Conservation (phyloP, 805 yeast genomes). For the Saccharomyces paradoxus region DNA sequence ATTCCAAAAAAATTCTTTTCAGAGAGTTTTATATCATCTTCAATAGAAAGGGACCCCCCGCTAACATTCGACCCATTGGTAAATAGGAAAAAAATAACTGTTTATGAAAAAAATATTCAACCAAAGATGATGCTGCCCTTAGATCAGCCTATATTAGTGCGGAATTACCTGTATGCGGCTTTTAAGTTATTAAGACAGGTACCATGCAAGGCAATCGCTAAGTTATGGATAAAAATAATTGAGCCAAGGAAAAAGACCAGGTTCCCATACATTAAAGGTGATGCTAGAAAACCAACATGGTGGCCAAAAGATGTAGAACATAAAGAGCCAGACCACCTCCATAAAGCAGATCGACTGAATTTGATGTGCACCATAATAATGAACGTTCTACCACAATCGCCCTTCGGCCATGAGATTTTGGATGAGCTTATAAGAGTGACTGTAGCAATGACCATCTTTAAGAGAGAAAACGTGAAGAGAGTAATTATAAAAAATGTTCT, state of each 20-base stretch:
- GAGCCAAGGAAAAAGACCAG: conserved; percentile 61
- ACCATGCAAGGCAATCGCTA: conserved; percentile 54
- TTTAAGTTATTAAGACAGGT: conserved; percentile 41
- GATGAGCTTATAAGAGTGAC: conserved; percentile 13
- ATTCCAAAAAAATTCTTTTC: conserved; percentile 2
- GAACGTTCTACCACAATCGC: conserved; percentile 12
- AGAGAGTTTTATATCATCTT: not conserved
- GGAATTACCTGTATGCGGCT: conserved; percentile 13
- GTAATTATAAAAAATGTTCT: conserved; percentile 11
- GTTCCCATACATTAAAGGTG: conserved; percentile 53
- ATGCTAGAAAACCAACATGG: conserved; percentile 50
- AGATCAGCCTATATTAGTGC: conserved; percentile 1
- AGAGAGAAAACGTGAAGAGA: conserved; percentile 9
- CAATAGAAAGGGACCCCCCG: not conserved
- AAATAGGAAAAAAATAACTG: not conserved
- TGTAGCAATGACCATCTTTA: conserved; percentile 11
- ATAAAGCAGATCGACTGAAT: conserved; percentile 46
- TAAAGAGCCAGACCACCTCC: conserved; percentile 67
- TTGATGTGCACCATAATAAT: conserved; percentile 38
- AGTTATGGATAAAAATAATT: conserved; percentile 55
- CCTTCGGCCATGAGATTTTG: conserved; percentile 7
- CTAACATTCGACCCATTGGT: not conserved
- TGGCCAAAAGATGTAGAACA: conserved; percentile 60
- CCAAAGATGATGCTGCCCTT: not conserved
- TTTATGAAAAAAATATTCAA: not conserved